Evolutionary conservation across 2,329 filamentous ascomycete genomes (phyloP), one percentile per base, ranked within the genome.

Genomic region (Apiospora marii): DNA sequence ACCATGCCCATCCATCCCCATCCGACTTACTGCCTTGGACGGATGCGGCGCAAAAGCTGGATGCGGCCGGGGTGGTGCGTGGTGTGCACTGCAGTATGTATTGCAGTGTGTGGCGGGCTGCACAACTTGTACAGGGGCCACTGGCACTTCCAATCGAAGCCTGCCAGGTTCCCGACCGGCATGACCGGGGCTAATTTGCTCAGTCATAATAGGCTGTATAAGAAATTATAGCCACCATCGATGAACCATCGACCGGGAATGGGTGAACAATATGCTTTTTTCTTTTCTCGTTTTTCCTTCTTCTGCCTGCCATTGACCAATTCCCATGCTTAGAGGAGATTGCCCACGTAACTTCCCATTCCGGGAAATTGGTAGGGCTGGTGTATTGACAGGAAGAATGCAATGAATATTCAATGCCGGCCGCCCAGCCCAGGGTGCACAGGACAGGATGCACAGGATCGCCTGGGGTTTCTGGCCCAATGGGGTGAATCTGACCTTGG

Each of bases 401-500:
- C 30, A 64, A 41, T 41, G 58, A 58, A 58, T n/a, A 64, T n/a
- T 34, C 58, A 64, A 64, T 64, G 58, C 58, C 58, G 58, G 53
- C 53, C n/a, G n/a, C n/a, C n/a, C n/a, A n/a, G n/a, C n/a, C n/a
- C n/a, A n/a, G n/a, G 27, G 27, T 30, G 27, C 27, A 30, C 27
- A 30, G 27, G 53, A 30, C 53, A 37, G 27, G 53, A 27, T 49
- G 46, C 46, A 41, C 37, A 48, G 44, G 4, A 48, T 48, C 19
- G 44, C 44, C 19, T 6, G 14, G 19, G 7, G 22, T 16, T 37
- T 16, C 19, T 61, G 16, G 16, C 30, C 53, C 53, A 61, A 61
- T 71, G 71, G 75, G 70, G 72, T 72, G 72, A 77, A 76, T 75
- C 75, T 77, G 75, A 79, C 77, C 75, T 78, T 79, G 77, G 74